Base-by-base conservation (phyloP, 2,329 filamentous ascomycete genomes). In the Fusarium cyanostomum region DNA sequence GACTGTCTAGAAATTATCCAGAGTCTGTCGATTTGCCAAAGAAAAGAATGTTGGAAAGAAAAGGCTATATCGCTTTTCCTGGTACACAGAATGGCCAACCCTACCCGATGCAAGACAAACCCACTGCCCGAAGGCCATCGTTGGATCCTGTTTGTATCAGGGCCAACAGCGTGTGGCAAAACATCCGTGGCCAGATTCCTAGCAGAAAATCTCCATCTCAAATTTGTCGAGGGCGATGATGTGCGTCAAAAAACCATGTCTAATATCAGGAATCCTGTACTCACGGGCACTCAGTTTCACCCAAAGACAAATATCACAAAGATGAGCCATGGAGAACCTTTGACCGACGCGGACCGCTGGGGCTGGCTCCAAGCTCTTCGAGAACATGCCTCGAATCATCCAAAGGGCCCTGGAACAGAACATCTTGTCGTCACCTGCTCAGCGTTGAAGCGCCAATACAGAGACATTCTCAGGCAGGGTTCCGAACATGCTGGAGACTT, bases 131-230 rank as follows among this genome's bases (percentile, higher is more conserved):
- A 45, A 5, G 55, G 43, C 12, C 61, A 64, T 18, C 61, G 61
- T 48, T 64, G 61, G 61, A 64, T 64, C 2, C 60, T 64, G 1
- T 64, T 64, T 8, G 55, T 64, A 6, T 64, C 61, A 5, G 61
- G 59, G 1, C 61, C 61, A 1, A 64, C 61, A 3, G 61, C 61
- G 16, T 64, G 59, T 3, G 61, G 61, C 6, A 64, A 64, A 1
- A 56, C 59, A 2, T 64, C 55, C 11, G 38, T 64, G 1, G 61
- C 61, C 2, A 64, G 56, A 1, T 64, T 37, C 10, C 27, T 64
- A 24, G 50, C 61, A 1, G 33, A 64, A 10, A 18, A 51, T 11
- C 59, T 64, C 4, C 10, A 60, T 10, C 61, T 64, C 6, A 64
- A 64, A 24, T 64, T 64, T 12, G 50, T 64, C 1, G 61, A 64